phyloP scores from a whole-genome alignment of 1,284 basidiomycete genomes.

The Puccinia polysora region DNA sequence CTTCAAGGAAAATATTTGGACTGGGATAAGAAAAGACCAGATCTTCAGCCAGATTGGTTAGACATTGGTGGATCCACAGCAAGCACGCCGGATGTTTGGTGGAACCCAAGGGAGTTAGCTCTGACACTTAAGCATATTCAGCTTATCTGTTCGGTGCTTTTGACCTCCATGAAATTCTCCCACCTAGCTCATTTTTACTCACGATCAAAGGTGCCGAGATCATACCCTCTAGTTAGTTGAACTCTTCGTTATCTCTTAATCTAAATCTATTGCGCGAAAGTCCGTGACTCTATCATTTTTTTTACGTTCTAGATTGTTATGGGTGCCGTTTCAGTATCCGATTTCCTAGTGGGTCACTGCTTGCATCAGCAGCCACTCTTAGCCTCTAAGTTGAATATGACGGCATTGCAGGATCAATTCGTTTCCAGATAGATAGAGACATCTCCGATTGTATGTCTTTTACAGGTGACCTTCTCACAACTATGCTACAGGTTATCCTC shows the following conservation, averaged over 20 bases:
- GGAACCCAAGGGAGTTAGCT: slow-evolving; percentile 17
- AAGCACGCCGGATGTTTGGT: slow-evolving; percentile 25
- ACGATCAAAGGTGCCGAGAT: slow-evolving; percentile 41
- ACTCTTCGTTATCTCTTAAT: neutral
- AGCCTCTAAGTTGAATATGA: neutral
- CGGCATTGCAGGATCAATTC: slow-evolving; percentile 28
- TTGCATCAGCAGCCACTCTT: neutral
- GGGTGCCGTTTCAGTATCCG: slow-evolving; percentile 19
- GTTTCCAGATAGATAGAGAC: slow-evolving; percentile 29
- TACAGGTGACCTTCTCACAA: slow-evolving; percentile 18
- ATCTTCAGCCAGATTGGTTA: slow-evolving; percentile 18
- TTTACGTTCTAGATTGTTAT: slow-evolving; percentile 10
- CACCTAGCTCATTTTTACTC: slow-evolving; percentile 33
- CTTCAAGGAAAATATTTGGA: slow-evolving; percentile 25
- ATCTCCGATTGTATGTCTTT: slow-evolving; percentile 30
- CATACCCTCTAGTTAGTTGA: slow-evolving; percentile 22
- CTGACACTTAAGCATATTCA: too few relatives aligned
- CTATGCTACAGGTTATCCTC: neutral
- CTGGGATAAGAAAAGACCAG: slow-evolving; percentile 27
- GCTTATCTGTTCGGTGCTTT: neutral
- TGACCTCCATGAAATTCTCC: neutral
- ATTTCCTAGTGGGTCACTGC: slow-evolving; percentile 27
- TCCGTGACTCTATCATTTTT: neutral
- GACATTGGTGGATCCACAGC: neutral
- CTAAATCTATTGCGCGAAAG: neutral